phyloP scores from a whole-genome alignment of 768 basidiomycete genomes.

The Hydnomerulius pinastri region DNA sequence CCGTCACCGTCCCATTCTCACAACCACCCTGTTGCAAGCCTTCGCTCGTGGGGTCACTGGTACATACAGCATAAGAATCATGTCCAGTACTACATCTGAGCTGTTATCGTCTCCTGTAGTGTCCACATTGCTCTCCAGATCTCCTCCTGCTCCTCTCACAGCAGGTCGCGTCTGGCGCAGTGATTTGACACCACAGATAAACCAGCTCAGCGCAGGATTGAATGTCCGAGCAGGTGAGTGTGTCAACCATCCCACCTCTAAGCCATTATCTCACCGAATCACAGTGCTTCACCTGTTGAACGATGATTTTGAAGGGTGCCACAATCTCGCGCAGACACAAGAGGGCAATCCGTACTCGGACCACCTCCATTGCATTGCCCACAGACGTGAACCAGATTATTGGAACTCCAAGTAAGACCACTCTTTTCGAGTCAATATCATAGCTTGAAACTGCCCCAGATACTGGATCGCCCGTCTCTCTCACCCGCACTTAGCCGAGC shows the following conservation, averaged over 20 bases:
- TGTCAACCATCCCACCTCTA: not conserved
- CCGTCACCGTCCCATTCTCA: no score
- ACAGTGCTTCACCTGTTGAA: conserved; percentile 23
- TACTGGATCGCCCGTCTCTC: conserved; percentile 19
- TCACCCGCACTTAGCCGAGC: conserved; percentile 15
- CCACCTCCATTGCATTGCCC: conserved; percentile 22
- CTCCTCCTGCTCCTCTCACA: conserved; percentile 14
- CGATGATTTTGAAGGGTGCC: conserved; percentile 18
- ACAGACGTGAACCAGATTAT: conserved; percentile 27
- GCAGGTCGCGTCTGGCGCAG: conserved; percentile 15
- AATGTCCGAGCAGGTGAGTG: conserved; percentile 16
- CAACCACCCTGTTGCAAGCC: no score
- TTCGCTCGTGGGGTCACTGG: no score
- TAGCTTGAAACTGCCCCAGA: conserved; percentile 1
- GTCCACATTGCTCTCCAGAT: conserved; percentile 14
- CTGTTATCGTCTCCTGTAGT: conserved; percentile 16
- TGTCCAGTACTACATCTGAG: not conserved
- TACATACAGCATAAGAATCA: no score
- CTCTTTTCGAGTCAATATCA: not conserved
- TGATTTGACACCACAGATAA: conserved; percentile 17
- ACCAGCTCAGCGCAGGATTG: conserved; percentile 14
- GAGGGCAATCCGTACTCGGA: conserved; percentile 23
- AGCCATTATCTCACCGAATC: not conserved
- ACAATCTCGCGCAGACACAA: conserved; percentile 19
- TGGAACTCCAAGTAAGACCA: conserved; percentile 12